phyloP scores from a whole-genome alignment of 495 filamentous ascomycete genomes.

The Penicillium tannophilum region DNA sequence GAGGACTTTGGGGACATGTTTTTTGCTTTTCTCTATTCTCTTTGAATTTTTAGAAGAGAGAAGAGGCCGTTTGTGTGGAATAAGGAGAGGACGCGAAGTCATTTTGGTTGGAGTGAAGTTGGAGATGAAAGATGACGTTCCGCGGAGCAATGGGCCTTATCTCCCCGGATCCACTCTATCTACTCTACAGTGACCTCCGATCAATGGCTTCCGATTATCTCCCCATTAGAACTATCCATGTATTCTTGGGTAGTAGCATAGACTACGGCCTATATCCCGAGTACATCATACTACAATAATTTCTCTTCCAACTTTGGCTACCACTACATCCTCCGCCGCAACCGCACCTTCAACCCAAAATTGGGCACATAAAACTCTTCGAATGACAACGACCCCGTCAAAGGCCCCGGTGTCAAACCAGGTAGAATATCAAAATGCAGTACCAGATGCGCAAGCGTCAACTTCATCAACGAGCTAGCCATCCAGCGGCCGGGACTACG shows the following conservation, averaged over 20 bases:
- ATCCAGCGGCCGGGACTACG: slow-evolving; percentile 58
- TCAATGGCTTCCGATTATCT: too few relatives aligned
- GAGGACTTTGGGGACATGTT: slow-evolving; percentile 16
- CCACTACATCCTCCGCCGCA: slow-evolving; percentile 12
- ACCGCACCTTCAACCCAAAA: slow-evolving; percentile 23
- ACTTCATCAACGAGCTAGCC: slow-evolving; percentile 55
- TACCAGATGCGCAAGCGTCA: slow-evolving; percentile 51
- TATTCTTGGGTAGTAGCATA: too few relatives aligned
- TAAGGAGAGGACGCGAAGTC: slow-evolving; percentile 17
- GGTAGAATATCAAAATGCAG: slow-evolving; percentile 49
- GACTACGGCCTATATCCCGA: too few relatives aligned
- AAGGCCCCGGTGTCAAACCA: slow-evolving; percentile 7
- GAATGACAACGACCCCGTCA: slow-evolving; percentile 28
- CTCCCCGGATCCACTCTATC: background rate
- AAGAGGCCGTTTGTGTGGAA: slow-evolving; percentile 21
- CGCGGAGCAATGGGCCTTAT: background rate
- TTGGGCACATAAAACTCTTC: slow-evolving; percentile 34
- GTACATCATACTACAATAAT: too few relatives aligned
- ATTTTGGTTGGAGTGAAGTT: slow-evolving; percentile 9
- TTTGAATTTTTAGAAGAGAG: slow-evolving; percentile 6
- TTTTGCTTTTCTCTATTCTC: background rate
- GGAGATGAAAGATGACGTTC: slow-evolving; percentile 7
- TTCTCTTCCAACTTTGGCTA: background rate
- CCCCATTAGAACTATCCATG: too few relatives aligned
- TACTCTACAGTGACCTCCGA: too few relatives aligned